Evolutionary conservation across 495 filamentous ascomycete genomes (phyloP), one percentile per base, ranked within the genome.

Genomic region (Daldinia caldariorum): DNA sequence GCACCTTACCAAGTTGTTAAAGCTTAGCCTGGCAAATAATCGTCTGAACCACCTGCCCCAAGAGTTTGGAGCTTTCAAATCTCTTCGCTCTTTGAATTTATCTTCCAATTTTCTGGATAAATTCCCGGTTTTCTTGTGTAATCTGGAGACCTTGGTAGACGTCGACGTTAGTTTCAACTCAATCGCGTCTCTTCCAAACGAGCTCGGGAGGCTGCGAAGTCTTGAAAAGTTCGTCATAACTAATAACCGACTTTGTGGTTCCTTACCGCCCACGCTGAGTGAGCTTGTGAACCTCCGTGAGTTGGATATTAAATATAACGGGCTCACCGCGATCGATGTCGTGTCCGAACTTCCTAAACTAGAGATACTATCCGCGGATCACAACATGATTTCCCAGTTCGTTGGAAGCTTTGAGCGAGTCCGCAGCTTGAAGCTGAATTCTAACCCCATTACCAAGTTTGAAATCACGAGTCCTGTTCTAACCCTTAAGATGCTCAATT

Each of bases 101-200:
- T 96, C 94, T 1, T 98, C 94, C 1, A 99, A 99, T 74, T 92
- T 90, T 58, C 86, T 99, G 41, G 88, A 91, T 34, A 85, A 86
- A 50, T 97, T 99, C 68, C 95, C 95, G 0, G 82, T 88, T 22
- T 94, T 94, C 74, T 83, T 98, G 37, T 94, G 93, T 78, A 83
- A 92, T 10, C 78, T 99, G 22, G 89, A 87, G 70, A 91, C 89
- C 35, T 81, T 99, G 31, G 91, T 97, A 35, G 94, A 99, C 75
- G 87, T 99, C 14, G 96, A 99, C 71, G 87, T 99, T 74, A 97
- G 94, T 74, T 99, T 99, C 85, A 99, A 99, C 74, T 85, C 87
- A 13, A 97, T 99, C 56, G 83, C 86, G 43, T 84, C 75, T 65
- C 79, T 98, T 31, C 93, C 93, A 0, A 81, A 87, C 34, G 87